These are phyloP conservation scores for Claviceps monticola DNA, from an alignment of 2,329 filamentous ascomycete genomes.

Conservation along the genomic window DNA sequence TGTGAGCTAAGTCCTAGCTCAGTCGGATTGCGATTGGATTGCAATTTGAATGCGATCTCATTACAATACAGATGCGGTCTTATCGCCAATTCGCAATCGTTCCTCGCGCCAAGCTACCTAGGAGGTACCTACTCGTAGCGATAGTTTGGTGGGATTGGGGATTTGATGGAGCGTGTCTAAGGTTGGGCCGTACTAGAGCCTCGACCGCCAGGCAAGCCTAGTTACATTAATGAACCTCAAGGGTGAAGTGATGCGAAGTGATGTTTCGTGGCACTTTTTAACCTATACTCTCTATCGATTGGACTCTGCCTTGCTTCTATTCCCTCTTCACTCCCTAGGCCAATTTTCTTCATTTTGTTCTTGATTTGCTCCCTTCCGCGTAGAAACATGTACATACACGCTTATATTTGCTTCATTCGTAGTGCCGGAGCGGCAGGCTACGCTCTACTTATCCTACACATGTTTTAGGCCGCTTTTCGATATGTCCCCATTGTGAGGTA, in stretches of 20 bases:
- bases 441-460: not conserved
- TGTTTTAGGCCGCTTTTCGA: not conserved
- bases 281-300: not conserved
- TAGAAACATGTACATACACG: no score
- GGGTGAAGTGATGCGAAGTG: not conserved
- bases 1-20: no score
- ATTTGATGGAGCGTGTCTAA: no score
- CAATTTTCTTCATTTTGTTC: not conserved
- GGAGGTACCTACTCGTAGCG: no score
- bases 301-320: not conserved
- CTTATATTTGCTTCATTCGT: not conserved
- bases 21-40: no score
- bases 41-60: no score
- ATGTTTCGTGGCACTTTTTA: not conserved
- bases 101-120: no score
- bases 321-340: not conserved
- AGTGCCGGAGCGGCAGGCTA: not conserved
- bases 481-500: not conserved
- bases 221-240: not conserved
- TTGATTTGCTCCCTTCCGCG: no score
- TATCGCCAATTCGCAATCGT: no score
- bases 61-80: no score
- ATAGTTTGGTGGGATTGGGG: no score
- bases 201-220: not conserved
- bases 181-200: no score